These are phyloP conservation scores for Physaria fendleri DNA, from an alignment of 345 rosid genomes.

Conservation along the genomic window DNA sequence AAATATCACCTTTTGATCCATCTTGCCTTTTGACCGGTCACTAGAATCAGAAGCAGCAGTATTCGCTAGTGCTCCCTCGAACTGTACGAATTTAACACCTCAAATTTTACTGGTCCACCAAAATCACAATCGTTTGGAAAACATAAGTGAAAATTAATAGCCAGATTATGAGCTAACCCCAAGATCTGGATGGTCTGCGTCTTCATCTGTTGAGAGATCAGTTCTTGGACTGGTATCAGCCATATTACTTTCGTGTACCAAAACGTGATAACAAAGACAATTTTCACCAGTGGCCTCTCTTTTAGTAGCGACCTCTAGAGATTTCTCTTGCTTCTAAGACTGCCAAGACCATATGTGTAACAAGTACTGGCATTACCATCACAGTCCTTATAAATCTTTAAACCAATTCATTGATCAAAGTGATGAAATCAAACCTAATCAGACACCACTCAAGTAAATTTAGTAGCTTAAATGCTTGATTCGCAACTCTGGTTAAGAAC, in stretches of 20 bases:
- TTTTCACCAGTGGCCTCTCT: constrained; percentile 36
- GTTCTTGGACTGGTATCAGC: constrained; percentile 94
- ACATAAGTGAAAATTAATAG: neutral
- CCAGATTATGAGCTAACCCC: constrained; percentile 44
- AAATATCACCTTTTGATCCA: constrained; percentile 84
- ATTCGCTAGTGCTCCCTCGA: constrained; percentile 48
- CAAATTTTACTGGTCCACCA: neutral
- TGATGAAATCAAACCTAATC: neutral
- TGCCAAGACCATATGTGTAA: constrained; percentile 10
- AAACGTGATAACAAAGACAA: constrained; percentile 32
- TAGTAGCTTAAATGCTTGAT: no score
- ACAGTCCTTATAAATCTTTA: neutral
- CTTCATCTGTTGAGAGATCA: constrained; percentile 82
- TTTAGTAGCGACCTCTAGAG: constrained; percentile 27
- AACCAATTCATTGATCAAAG: neutral
- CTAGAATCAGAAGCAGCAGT: constrained; percentile 80
- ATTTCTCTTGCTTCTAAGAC: constrained; percentile 5
- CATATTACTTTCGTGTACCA: constrained; percentile 51
- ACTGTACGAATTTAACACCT: constrained; percentile 41
- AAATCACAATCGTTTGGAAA: neutral
- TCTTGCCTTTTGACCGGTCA: constrained; percentile 82
- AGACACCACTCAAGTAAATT: neutral
- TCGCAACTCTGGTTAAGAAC: neutral
- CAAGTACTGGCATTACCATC: neutral
- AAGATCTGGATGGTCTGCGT: constrained; percentile 78